Evolutionary conservation across 2,329 filamentous ascomycete genomes (phyloP).

Genomic region (Rutstroemia sydowiana): DNA sequence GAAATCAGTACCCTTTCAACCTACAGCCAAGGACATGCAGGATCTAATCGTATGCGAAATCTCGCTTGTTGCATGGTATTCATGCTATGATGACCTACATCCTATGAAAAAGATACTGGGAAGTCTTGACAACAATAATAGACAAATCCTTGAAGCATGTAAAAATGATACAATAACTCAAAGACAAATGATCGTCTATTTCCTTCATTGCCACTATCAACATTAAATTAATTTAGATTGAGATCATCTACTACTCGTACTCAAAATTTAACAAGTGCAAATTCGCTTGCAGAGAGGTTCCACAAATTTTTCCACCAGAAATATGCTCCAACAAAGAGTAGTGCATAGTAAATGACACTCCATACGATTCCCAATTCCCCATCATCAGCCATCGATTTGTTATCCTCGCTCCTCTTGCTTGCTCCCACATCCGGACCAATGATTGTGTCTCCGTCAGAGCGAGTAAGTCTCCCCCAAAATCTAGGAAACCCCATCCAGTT

Average conservation of each 20-base stretch:
- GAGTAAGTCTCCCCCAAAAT: conserved; percentile 68
- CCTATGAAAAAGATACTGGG: neutral
- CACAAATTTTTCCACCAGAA: conserved; percentile 67
- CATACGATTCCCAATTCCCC: conserved; percentile 43
- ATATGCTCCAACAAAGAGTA: conserved; percentile 65
- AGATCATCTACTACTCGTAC: neutral
- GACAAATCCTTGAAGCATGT: neutral
- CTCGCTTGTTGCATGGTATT: neutral
- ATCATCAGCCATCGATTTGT: conserved; percentile 17
- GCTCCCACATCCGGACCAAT: conserved; percentile 23
- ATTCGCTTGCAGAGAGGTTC: conserved; percentile 58
- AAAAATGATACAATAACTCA: neutral
- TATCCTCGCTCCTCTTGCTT: conserved; percentile 34
- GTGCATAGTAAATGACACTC: conserved; percentile 71
- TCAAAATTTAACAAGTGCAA: conserved; percentile 37
- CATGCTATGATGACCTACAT: neutral
- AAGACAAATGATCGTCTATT: too few species aligned
- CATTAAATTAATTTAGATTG: neutral
- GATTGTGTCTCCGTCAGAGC: conserved; percentile 16
- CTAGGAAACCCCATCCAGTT: conserved; percentile 87
- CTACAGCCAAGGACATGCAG: too few species aligned
- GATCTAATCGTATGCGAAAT: neutral
- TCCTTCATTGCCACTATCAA: too few species aligned
- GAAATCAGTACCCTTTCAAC: neutral
- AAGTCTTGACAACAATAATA: neutral